Conservation (phyloP, 2,329 filamentous ascomycete genomes). For the Xenosphaeropsis pyriputrescens region DNA sequence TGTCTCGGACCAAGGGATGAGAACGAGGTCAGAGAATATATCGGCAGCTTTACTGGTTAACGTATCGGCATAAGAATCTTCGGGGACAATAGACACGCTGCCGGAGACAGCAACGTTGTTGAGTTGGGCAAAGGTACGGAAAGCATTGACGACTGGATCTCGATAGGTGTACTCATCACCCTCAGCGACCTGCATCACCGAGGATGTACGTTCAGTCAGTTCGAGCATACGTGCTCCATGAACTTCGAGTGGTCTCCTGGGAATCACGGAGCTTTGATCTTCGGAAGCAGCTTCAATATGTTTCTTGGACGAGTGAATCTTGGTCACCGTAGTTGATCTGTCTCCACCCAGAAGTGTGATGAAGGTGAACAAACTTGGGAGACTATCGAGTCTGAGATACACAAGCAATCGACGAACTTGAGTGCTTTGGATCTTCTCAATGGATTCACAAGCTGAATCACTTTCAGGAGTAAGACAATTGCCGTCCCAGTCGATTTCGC, state of each 20-base stretch:
- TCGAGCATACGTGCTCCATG: conserved; percentile 79
- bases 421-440: conserved; percentile 31
- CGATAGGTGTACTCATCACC: conserved; percentile 55
- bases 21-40: conserved; percentile 55
- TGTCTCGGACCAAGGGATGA: conserved; percentile 81
- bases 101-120: conserved; percentile 74
- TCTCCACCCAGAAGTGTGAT: conserved; percentile 62
- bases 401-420: conserved; percentile 56
- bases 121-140: conserved; percentile 75
- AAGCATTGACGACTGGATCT: conserved; percentile 84
- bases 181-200: conserved; percentile 87
- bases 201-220: conserved; percentile 82
- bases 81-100: conserved; percentile 65
- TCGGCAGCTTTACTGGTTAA: conserved; percentile 57
- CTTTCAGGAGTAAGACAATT: conserved; percentile 25
- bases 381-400: conserved; percentile 71
- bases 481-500: conserved; percentile 82
- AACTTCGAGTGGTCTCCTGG: conserved; percentile 10
- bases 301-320: conserved; percentile 19
- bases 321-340: conserved; percentile 16
- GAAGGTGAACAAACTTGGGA: conserved; percentile 70
- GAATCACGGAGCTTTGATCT: conserved; percentile 10
- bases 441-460: conserved; percentile 16
- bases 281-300: conserved; percentile 14
- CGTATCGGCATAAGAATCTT: conserved; percentile 65